These are phyloP conservation scores for Selaginella moellendorffii DNA, from an alignment of 75 land plant species.

Conservation along the genomic window DNA sequence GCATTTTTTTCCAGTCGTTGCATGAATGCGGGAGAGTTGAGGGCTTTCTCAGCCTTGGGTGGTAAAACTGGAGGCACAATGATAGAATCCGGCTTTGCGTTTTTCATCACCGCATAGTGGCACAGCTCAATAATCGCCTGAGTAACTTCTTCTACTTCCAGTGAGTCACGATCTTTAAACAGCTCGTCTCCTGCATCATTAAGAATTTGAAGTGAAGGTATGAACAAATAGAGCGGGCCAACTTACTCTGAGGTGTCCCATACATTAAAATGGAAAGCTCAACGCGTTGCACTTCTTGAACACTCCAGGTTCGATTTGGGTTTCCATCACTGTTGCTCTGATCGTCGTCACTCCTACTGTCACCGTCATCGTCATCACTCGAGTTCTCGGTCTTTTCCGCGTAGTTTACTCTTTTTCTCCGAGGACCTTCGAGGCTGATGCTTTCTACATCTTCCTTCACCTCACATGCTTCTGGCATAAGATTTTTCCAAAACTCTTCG, in stretches of 20 bases:
- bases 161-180: slow-evolving; percentile 15
- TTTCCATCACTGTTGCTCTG: background rate
- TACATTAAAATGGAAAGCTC: slow-evolving; percentile 15
- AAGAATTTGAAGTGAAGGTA: too few species aligned
- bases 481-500: slow-evolving; percentile 17
- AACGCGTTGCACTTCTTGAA: slow-evolving; percentile 20
- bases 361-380: slow-evolving; percentile 14
- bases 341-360: slow-evolving; percentile 1
- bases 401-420: slow-evolving; percentile 20
- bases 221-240: too few species aligned
- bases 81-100: too few species aligned
- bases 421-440: too few species aligned
- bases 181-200: too few species aligned
- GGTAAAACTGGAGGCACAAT: slow-evolving; percentile 13
- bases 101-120: too few species aligned
- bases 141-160: slow-evolving; percentile 16
- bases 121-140: slow-evolving; percentile 15
- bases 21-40: slow-evolving; percentile 9
- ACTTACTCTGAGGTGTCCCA: too few species aligned
- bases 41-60: slow-evolving; percentile 7
- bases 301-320: slow-evolving; percentile 14
- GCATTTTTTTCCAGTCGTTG: slow-evolving; percentile 23
- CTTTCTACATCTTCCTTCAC: slow-evolving; percentile 7
- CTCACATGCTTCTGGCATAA: slow-evolving; percentile 23
- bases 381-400: slow-evolving; percentile 13